Conservation (phyloP, 1,284 basidiomycete species). For the Moesziomyces sp. region DNA sequence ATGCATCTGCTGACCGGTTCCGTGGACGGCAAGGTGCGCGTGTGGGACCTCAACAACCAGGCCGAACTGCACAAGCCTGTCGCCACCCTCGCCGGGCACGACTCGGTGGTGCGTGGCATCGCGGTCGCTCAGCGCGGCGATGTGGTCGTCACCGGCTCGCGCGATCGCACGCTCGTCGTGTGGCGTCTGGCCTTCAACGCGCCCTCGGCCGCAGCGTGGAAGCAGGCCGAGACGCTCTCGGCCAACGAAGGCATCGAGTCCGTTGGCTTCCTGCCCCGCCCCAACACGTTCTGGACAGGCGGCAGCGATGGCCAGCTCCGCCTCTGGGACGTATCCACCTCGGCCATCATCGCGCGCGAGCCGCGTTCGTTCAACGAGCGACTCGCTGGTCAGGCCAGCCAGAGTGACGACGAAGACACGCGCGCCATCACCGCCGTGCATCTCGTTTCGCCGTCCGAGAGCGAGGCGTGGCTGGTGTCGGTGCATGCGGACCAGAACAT, state of each 20-base stretch:
- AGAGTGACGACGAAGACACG: constrained; percentile 48
- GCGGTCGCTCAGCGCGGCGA: constrained; percentile 51
- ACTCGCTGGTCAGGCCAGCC: constrained; percentile 11
- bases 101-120: constrained; percentile 63
- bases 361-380: constrained; percentile 31
- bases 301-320: constrained; percentile 56
- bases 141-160: constrained; percentile 51
- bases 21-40: constrained; percentile 70
- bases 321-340: constrained; percentile 50
- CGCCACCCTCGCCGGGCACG: constrained; percentile 54
- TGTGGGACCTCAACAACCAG: constrained; percentile 62
- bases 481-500: constrained; percentile 97
- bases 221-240: constrained; percentile 53
- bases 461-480: constrained; percentile 71
- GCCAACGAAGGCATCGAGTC: constrained; percentile 62
- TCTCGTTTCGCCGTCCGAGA: constrained; percentile 6
- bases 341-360: constrained; percentile 36
- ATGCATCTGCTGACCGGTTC: constrained; percentile 89
- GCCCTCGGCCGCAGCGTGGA: constrained; percentile 33
- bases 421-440: constrained; percentile 59
- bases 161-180: constrained; percentile 59
- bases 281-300: constrained; percentile 54
- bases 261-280: constrained; percentile 49
- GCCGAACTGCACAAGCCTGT: constrained; percentile 48
- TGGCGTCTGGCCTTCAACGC: constrained; percentile 40